A percentile compares a stretch with the other conserved stretches of the same genome.
phyloP scores from a whole-genome alignment of 1,284 basidiomycete genomes.

The Rhodotorula sp. region DNA sequence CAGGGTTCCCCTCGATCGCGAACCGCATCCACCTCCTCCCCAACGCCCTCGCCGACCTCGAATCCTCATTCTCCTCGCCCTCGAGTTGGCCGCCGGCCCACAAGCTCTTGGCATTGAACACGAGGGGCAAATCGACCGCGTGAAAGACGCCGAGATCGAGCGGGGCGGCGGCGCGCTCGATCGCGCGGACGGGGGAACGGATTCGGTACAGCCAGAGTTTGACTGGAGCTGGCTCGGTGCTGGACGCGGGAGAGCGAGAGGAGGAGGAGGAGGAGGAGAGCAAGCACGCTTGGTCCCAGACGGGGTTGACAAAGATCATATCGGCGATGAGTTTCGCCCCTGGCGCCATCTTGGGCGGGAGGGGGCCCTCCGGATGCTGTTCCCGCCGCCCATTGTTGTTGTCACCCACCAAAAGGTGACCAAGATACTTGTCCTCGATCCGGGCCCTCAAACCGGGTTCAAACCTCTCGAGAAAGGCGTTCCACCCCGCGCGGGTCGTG shows the following conservation, averaged over 20 bases:
- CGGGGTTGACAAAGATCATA: constrained; percentile 37
- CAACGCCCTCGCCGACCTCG: constrained; percentile 10
- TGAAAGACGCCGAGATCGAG: constrained; percentile 15
- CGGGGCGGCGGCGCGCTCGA: neutral
- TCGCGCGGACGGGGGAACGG: neutral
- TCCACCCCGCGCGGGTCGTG: constrained; percentile 9
- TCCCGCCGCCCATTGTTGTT: neutral
- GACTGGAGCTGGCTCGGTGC: neutral
- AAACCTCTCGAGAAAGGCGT: constrained; percentile 15
- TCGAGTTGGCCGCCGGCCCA: constrained; percentile 15
- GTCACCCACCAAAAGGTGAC: no score
- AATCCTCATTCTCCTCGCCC: neutral
- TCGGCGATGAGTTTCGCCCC: constrained; percentile 26
- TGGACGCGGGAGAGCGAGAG: no score
- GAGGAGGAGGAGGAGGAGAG: neutral
- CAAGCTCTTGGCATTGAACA: constrained; percentile 29
- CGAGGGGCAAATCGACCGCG: constrained; percentile 30
- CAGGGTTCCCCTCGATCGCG: constrained; percentile 25
- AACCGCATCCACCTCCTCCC: constrained; percentile 26
- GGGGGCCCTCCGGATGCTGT: neutral
- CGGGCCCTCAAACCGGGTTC: neutral
- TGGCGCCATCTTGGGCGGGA: constrained; percentile 5
- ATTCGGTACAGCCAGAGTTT: constrained; percentile 6
- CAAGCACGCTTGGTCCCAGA: constrained; percentile 25
- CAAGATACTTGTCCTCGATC: constrained; percentile 20